A percentile compares a stretch with the other conserved stretches of the same genome.
Conservation (phyloP, 148 eudicot genomes). For the Vaccinium corymbosum region DNA sequence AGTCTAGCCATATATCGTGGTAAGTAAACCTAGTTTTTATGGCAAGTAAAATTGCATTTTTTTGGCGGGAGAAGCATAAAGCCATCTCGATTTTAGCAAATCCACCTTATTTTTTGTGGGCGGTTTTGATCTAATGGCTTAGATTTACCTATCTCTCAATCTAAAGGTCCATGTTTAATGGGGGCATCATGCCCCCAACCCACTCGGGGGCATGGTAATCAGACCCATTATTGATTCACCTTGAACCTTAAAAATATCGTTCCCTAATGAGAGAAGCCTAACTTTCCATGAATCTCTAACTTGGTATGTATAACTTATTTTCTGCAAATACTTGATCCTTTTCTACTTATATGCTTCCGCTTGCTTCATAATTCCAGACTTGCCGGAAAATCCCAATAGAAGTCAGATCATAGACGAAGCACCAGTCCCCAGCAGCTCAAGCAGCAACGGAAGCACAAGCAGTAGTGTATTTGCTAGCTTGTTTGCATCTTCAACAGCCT, state of each 20-base stretch:
- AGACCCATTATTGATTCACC: conserved; percentile 29
- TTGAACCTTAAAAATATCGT: conserved; percentile 24
- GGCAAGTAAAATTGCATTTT: no score
- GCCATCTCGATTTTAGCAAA: no score
- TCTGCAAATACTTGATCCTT: conserved; percentile 5
- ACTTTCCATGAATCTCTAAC: conserved; percentile 15
- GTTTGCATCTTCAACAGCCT: conserved; percentile 70
- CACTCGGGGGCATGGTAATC: no score
- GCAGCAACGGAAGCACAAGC: conserved; percentile 49
- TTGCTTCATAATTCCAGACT: conserved; percentile 33
- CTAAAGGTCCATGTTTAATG: no score
- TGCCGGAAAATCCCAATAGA: conserved; percentile 32
- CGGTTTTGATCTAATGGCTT: no score
- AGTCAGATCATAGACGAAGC: conserved; percentile 37
- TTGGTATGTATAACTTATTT: background rate
- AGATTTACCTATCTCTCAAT: no score
- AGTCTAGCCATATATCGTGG: no score
- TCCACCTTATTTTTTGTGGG: no score
- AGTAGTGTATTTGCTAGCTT: conserved; percentile 77
- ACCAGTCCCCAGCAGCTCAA: conserved; percentile 36
- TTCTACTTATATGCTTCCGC: conserved; percentile 3
- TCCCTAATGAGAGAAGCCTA: conserved; percentile 16
- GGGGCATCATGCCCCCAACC: no score
- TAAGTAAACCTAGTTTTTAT: no score
- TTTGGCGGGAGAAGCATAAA: no score